Evolutionary conservation across 2,329 filamentous ascomycete genomes (phyloP).

Genomic region (Triangularia verruculosa): DNA sequence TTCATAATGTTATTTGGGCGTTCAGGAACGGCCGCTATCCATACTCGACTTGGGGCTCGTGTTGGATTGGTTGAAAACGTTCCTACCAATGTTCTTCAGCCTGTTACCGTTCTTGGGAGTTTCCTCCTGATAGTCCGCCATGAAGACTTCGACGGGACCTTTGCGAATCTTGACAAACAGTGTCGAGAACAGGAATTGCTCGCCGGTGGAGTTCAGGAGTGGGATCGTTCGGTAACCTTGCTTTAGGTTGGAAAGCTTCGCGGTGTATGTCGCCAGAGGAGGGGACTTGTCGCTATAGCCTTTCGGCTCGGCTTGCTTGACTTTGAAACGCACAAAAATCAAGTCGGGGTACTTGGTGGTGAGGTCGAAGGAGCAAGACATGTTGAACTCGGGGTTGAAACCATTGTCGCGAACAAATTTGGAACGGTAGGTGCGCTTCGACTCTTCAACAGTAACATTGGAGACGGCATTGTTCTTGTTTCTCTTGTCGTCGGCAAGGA

Average conservation of each 20-base stretch:
- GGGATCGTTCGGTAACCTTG: constrained; percentile 92
- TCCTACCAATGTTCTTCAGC: constrained; percentile 54
- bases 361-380: constrained; percentile 73
- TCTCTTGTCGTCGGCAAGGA: constrained; percentile 87
- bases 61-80: constrained; percentile 55
- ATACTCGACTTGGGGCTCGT: constrained; percentile 51
- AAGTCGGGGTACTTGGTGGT: constrained; percentile 94
- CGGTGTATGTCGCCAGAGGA: constrained; percentile 83
- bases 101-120: constrained; percentile 46
- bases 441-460: constrained; percentile 44
- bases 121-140: constrained; percentile 48
- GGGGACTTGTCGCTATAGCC: constrained; percentile 63
- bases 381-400: constrained; percentile 86
- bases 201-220: constrained; percentile 81
- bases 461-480: constrained; percentile 77
- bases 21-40: constrained; percentile 33
- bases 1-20: not conserved
- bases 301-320: constrained; percentile 69
- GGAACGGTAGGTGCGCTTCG: constrained; percentile 75
- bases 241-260: constrained; percentile 84
- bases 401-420: constrained; percentile 82
- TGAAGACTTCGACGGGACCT: constrained; percentile 54
- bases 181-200: constrained; percentile 92
- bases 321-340: constrained; percentile 89
- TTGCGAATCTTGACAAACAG: constrained; percentile 85